Percentiles rank a stretch among this genome's conserved stretches.
Conservation (phyloP, 768 basidiomycete species). For the Albatrellus ellisii region DNA sequence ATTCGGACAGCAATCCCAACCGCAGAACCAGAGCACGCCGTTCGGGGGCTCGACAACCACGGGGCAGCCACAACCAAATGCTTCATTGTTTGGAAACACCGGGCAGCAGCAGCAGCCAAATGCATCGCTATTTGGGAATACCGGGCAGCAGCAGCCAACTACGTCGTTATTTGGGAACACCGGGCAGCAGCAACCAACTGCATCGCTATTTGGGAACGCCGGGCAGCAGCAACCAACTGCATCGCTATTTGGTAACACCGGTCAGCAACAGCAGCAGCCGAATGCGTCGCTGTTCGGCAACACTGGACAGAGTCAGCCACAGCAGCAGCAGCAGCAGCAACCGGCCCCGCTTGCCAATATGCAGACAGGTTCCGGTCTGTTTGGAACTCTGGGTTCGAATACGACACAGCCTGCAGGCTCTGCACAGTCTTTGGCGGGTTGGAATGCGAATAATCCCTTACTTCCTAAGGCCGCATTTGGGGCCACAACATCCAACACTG, state of each 20-base stretch:
- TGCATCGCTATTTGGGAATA: conserved; percentile 16
- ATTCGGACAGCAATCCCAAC: not conserved
- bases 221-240: conserved; percentile 15
- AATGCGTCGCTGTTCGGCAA: conserved; percentile 17
- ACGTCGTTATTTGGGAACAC: conserved; percentile 8
- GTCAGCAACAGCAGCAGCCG: conserved; percentile 18
- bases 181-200: conserved; percentile 10
- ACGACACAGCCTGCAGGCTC: not conserved
- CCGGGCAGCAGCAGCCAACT: conserved; percentile 14
- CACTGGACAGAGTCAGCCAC: conserved; percentile 14
- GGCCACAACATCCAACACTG: not conserved
- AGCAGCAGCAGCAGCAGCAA: conserved; percentile 13
- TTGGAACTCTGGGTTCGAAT: conserved; percentile 2
- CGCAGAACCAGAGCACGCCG: not conserved
- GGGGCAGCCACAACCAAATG: conserved; percentile 15
- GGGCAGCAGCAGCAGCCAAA: conserved; percentile 18
- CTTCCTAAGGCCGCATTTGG: conserved; percentile 11
- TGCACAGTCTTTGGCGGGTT: not conserved
- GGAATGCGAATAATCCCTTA: conserved; percentile 10
- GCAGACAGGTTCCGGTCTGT: not conserved
- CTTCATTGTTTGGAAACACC: conserved; percentile 12
- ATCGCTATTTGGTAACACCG: conserved; percentile 12
- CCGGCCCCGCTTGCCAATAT: conserved; percentile 1
- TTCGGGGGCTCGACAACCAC: conserved; percentile 1
- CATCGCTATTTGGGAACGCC: conserved; percentile 16